These are phyloP conservation scores for Quercus agrifolia DNA, from an alignment of 306 rosid genomes.

Conservation along the genomic window DNA sequence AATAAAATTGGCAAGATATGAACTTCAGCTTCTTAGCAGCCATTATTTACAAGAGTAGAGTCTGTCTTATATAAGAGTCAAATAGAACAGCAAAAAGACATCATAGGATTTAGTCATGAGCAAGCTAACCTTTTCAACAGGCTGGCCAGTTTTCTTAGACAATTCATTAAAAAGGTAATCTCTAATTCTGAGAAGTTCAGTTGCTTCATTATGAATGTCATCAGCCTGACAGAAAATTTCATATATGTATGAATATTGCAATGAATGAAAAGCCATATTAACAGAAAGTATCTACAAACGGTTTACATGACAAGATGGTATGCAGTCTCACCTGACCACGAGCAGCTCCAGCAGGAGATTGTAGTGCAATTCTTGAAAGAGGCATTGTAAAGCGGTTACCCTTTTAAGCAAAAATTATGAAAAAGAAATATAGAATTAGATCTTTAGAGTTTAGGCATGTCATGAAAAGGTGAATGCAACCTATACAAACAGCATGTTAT, in stretches of 20 bases:
- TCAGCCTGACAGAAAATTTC: conserved; percentile 59
- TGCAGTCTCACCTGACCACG: conserved; percentile 77
- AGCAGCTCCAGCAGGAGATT: conserved; percentile 90
- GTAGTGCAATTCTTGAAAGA: conserved; percentile 71
- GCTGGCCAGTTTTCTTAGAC: conserved; percentile 80
- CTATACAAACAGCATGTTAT: background rate
- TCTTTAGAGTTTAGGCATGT: conserved; percentile 6
- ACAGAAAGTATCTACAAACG: background rate
- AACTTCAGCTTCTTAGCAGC: background rate
- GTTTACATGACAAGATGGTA: background rate
- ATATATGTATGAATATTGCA: conserved; percentile 16
- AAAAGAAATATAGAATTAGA: background rate
- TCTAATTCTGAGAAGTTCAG: conserved; percentile 80
- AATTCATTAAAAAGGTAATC: conserved; percentile 74
- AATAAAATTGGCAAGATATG: background rate
- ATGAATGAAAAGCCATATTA: conserved; percentile 6
- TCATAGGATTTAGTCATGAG: background rate
- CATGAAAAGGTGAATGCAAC: background rate
- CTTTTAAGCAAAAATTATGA: conserved; percentile 26
- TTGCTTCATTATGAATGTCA: conserved; percentile 85
- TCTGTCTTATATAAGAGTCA: background rate
- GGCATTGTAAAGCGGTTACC: conserved; percentile 85
- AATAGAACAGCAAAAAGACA: background rate
- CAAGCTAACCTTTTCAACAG: conserved; percentile 74
- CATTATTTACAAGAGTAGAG: background rate